Percentiles rank a stretch among this genome's conserved stretches.
These are phyloP conservation scores for Zymoseptoria ardabiliae DNA, from an alignment of 2,329 filamentous ascomycete species.

Conservation along the genomic window DNA sequence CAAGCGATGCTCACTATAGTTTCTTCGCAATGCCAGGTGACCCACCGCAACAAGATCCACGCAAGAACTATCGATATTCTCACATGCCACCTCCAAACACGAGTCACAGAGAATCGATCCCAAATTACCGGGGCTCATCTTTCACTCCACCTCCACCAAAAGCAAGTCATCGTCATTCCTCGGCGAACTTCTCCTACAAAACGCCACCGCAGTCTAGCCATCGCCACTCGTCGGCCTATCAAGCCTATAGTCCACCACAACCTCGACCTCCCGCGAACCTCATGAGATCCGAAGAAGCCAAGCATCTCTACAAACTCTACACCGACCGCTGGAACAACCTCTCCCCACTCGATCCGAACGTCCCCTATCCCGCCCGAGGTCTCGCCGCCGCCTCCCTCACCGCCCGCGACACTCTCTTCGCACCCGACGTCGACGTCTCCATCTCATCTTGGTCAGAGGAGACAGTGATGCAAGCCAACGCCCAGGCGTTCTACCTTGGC, in stretches of 20 bases:
- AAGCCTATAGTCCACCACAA: constrained; percentile 9
- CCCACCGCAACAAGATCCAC: constrained; percentile 4
- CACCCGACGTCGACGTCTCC: constrained; percentile 15
- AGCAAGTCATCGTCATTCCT: not conserved
- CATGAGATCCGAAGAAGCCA: constrained; percentile 22
- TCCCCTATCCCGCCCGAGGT: constrained; percentile 27
- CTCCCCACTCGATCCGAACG: constrained; percentile 17
- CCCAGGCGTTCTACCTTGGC: constrained; percentile 26
- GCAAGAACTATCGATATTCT: constrained; percentile 14
- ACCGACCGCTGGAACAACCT: constrained; percentile 24
- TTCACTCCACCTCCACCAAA: not conserved
- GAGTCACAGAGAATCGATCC: not conserved
- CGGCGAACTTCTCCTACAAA: not conserved
- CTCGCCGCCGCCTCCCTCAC: constrained; percentile 20
- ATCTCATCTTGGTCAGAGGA: constrained; percentile 26
- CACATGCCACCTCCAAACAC: constrained; percentile 2
- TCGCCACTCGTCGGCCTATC: constrained; percentile 5
- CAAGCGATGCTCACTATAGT: constrained; percentile 8
- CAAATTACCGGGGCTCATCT: not conserved
- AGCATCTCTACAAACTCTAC: constrained; percentile 22
- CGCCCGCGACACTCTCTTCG: constrained; percentile 22
- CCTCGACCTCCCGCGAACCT: constrained; percentile 17
- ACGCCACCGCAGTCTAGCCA: not conserved
- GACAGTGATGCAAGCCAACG: constrained; percentile 27
- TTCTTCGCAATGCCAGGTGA: constrained; percentile 18